Evolutionary conservation across 192 early-diverging fungal species (phyloP), one percentile per base, ranked within the genome.

Genomic region (Allomyces macrogynus): DNA sequence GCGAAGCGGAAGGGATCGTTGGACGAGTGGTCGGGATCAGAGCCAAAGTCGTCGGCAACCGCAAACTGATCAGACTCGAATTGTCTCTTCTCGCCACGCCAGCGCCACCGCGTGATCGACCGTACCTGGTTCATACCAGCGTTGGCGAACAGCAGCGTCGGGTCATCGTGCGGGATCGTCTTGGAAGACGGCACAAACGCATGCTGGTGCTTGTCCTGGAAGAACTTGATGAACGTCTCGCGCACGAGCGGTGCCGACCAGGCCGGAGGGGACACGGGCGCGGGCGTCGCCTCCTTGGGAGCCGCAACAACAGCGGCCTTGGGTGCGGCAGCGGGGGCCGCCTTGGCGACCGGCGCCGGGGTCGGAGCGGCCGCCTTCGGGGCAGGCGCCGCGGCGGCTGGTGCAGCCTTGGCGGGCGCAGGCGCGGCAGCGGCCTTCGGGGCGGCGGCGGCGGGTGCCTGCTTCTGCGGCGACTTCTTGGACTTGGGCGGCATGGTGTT

Each of bases 91-190:
- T 7, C 40, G 3, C 62, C 40, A 18, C 20, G 5, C 62, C n/a
- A 67, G 42, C 23, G 32, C 32, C 49, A 40, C 32, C 32, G 32
- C 32, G 8, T 7, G 32, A 40, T 7, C 32, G 32, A 40, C 32
- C 25, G 14, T 77, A 84, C 84, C 79, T 96, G 93, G 74, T 90
- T 90, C 93, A 96, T 96, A 66, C 93, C 93, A 54, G 93, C 87
- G 78, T 96, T 96, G 64, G 92, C 85, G 69, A 98, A 98, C 64
- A 98, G 79, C 40, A 95, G 80, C 14, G 95, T 95, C 61, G 95
- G 95, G 67, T 98, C 95, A 70, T 92, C 89, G 71, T 89, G 86
- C 26, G 95, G 95, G 67, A 98, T 84, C 1, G 93, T 93, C 1
- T 92, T 74, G 24, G 92, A 95, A n/a, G 91, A 93, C 42, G 84